Base-by-base conservation (phyloP, 73 alveolate species). In the Uronychia binucleata region DNA sequence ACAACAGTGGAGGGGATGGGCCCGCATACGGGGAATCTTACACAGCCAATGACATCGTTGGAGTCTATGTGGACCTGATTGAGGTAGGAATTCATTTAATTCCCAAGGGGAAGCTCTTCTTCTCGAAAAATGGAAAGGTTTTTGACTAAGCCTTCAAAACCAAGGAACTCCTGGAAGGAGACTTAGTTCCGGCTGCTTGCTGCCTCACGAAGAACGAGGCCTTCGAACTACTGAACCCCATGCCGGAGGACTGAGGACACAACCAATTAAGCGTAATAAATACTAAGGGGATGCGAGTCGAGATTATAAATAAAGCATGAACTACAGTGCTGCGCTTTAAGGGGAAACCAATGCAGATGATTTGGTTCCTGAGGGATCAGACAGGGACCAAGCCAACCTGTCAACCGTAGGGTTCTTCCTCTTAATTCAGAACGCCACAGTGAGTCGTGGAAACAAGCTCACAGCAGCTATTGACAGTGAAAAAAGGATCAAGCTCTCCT, bases 171-270 rank as follows among this genome's bases (percentile, higher is more conserved):
- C 28, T 79, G 0, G 74, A 77, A 25, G 67, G 74, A 78, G 91
- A 85, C n/a, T 33, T 85, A n/a, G 74, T 29, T 32, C 87, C 87
- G 30, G 87, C 87, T 1, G 33, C 59, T 1, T 67, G 83, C 58
- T 83, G 90, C 33, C 78, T 83, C 31, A 26, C 78, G 5, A 26
- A 77, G 27, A 87, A 81, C 0, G 91, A 85, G 57, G 1, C 57
- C 30, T 77, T 85, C 58, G 80, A 85, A 57, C 67, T 85, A 28
- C 46, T 78, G 27, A 85, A 59, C 85, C 91, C 87, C 1, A 77
- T 85, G 81, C 91, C 91, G 14, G 91, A 85, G 33, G 91, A 85
- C 60, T 85, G 91, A 85, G 85, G 67, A 11, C 67, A 11, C 67
- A 46, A 46, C 67, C 67, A 46, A 46, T 46, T 46, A 46, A 46